Base-by-base conservation (phyloP, 2,329 filamentous ascomycete species). In the Conoideocrella luteorostrata region DNA sequence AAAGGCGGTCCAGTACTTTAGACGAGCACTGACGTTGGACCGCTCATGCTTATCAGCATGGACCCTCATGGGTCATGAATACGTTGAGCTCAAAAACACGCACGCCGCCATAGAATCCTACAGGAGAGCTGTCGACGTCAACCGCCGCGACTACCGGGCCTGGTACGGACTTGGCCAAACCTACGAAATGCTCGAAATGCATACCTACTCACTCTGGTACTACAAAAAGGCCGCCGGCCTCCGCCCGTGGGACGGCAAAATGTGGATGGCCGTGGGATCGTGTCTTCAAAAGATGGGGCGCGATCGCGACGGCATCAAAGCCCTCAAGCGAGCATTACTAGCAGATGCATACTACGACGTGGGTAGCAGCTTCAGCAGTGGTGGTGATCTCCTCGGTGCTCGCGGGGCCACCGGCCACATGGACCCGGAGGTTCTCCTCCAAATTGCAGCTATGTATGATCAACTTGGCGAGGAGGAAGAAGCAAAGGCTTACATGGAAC, bases 1-100 rank as follows among this genome's bases (percentile, higher is more conserved):
- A 62, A 98, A 98, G 61, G 91, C 93, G 1, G 90, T 98, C 42
- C 89, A 96, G 68, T 97, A 97, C 65, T 98, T 98, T 70, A 85
- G 93, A 4, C 84, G 93, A 18, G 93, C 93, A 0, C 68, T 98
- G 17, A 94, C 88, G 0, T 73, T 98, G 0, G 93, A 98, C 60
- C 82, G 91, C 9, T 84, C 82, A 21, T 98, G 93, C 60, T 75
- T 96, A 13, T 94, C 89, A 0, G 93, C 93, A 2, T 98, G 93
- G 93, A 98, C 93, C 0, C 73, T 98, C 1, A 97, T 98, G 91
- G 93, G 93, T 1, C 93, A 98, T 63, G 93, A 98, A 63, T 98
- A 96, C 55, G 89, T 97, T 43, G 93, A 98, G 64, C 82, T 98
- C 66, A 98, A 97, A 60, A 98, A 98, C 61, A 97, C 91, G 0